These are phyloP conservation scores for Sporothrix dimorphospora DNA, from an alignment of 2,329 filamentous ascomycete genomes.

Conservation along the genomic window DNA sequence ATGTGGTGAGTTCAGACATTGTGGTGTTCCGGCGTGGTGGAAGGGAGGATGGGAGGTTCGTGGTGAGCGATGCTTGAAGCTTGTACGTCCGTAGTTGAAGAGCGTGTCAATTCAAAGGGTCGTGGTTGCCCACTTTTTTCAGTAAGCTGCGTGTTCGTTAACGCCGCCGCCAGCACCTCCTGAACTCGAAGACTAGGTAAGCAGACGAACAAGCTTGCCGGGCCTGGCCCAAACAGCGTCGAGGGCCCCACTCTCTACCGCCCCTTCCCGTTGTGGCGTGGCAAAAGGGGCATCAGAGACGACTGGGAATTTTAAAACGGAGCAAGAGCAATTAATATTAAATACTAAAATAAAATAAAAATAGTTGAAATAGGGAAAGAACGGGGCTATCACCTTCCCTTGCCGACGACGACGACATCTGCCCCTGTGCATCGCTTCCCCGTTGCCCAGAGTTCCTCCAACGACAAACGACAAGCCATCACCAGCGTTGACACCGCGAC, in stretches of 20 bases:
- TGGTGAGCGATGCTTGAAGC: background rate
- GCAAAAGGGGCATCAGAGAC: constrained; percentile 19
- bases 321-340: constrained; percentile 13
- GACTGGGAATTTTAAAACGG: constrained; percentile 12
- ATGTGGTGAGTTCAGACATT: constrained; percentile 38
- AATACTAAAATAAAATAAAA: constrained; percentile 17
- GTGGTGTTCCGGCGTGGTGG: background rate
- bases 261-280: constrained; percentile 28
- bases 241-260: constrained; percentile 18
- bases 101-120: background rate
- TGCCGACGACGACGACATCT: constrained; percentile 18
- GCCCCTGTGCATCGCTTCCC: constrained; percentile 12
- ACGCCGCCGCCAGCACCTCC: background rate
- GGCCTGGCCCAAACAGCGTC: background rate
- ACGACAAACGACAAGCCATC: constrained; percentile 15
- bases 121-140: constrained; percentile 8
- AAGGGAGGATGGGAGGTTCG: background rate
- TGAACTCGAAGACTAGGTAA: background rate
- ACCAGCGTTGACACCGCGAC: background rate
- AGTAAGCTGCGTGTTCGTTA: constrained; percentile 6
- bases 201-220: background rate
- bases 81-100: background rate
- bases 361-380: constrained; percentile 10
- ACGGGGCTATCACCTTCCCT: constrained; percentile 17
- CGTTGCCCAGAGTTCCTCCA: background rate